phyloP scores from a whole-genome alignment of 768 basidiomycete genomes.

The Termitomyces sp. region DNA sequence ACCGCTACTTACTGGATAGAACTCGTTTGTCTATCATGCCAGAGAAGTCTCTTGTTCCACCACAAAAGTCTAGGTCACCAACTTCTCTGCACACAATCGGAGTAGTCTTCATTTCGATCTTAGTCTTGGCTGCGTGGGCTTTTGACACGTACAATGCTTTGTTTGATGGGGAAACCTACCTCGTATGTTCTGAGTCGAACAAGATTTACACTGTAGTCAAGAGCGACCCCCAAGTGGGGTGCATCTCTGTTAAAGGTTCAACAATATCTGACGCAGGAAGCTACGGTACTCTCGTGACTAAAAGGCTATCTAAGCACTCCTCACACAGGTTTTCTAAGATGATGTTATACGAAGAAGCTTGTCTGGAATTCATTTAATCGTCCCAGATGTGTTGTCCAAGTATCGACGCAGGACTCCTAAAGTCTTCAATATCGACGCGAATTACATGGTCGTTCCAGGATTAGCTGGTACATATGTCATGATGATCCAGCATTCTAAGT shows the following conservation, averaged over 20 bases:
- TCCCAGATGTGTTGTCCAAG: constrained; percentile 8
- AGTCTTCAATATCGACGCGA: constrained; percentile 15
- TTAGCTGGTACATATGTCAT: constrained; percentile 47
- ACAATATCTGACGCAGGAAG: constrained; percentile 44
- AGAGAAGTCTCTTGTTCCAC: constrained; percentile 4
- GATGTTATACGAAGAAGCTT: constrained; percentile 7
- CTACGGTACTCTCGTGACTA: constrained; percentile 29
- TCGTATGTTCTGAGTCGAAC: constrained; percentile 47
- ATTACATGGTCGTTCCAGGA: constrained; percentile 62
- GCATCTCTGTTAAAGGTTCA: constrained; percentile 49
- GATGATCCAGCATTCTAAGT: background rate
- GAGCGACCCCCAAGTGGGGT: constrained; percentile 46
- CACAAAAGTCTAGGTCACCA: background rate
- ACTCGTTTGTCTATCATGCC: constrained; percentile 9
- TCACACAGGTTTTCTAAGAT: constrained; percentile 7
- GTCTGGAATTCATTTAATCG: background rate
- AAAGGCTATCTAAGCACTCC: background rate
- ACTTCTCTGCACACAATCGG: background rate
- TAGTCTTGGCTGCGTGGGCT: constrained; percentile 7
- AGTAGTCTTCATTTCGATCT: constrained; percentile 7
- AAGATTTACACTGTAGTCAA: constrained; percentile 72
- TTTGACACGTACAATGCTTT: constrained; percentile 26
- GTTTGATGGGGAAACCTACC: constrained; percentile 30
- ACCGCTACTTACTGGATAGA: too few species aligned
- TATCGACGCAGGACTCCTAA: background rate